phyloP scores from a whole-genome alignment of 1,284 basidiomycete species.

The Boletus semigastroideus region DNA sequence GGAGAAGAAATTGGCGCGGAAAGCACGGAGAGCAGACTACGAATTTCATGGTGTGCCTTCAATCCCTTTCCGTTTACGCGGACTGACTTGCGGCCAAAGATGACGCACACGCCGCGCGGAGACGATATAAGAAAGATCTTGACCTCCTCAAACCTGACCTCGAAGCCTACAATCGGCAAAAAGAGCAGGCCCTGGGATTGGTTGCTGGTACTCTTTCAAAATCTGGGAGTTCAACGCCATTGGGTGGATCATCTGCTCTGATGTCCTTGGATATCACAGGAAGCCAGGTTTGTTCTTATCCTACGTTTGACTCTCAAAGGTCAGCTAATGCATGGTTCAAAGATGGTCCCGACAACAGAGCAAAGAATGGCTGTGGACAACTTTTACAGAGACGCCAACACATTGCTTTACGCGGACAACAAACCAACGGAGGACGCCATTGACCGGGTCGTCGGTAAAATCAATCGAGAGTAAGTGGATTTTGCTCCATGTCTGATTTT shows the following conservation, averaged over 20 bases:
- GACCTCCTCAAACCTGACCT: conserved; percentile 86
- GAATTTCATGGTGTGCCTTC: conserved; percentile 68
- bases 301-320: neutral
- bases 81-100: conserved; percentile 48
- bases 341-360: conserved; percentile 55
- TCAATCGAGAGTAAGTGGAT: conserved; percentile 85
- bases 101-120: conserved; percentile 84
- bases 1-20: conserved; percentile 31
- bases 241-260: conserved; percentile 35
- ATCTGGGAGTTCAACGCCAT: conserved; percentile 38
- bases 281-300: conserved; percentile 40
- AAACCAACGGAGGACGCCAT: conserved; percentile 94
- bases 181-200: conserved; percentile 78
- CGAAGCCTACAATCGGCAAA: conserved; percentile 80
- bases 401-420: conserved; percentile 88
- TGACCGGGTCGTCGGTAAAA: conserved; percentile 87
- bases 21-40: conserved; percentile 65
- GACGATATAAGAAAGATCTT: conserved; percentile 90
- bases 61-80: conserved; percentile 17
- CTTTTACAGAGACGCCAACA: conserved; percentile 89
- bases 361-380: conserved; percentile 72
- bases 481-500: neutral
- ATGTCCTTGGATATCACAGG: conserved; percentile 51
- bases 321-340: conserved; percentile 6
- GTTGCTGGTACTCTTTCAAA: conserved; percentile 57